These are phyloP conservation scores for Brassica cretica DNA, from an alignment of 345 rosid species.

Conservation along the genomic window DNA sequence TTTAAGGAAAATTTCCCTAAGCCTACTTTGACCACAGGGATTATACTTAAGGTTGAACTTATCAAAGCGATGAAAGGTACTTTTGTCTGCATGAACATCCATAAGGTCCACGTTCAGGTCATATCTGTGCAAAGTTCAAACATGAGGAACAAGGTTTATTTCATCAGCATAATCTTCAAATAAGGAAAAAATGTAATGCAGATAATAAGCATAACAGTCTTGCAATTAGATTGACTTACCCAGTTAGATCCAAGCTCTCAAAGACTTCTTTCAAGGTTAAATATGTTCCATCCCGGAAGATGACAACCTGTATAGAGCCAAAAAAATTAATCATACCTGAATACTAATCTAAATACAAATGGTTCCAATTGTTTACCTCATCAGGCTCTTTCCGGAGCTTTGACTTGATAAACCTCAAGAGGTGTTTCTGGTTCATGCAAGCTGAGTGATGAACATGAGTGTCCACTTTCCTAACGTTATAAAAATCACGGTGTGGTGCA, in stretches of 20 bases:
- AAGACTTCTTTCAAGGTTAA: constrained; percentile 95
- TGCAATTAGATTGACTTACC: too few relatives aligned
- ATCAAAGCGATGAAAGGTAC: constrained; percentile 99
- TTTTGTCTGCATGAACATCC: constrained; percentile 99
- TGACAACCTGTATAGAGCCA: constrained; percentile 73
- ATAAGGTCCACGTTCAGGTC: constrained; percentile 95
- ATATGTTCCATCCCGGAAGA: constrained; percentile 97
- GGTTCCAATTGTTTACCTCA: constrained; percentile 57
- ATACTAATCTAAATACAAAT: constrained; percentile 2
- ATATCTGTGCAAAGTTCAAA: constrained; percentile 55
- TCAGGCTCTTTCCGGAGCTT: constrained; percentile 96
- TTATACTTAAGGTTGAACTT: constrained; percentile 98
- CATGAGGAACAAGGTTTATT: neutral
- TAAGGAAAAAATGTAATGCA: neutral
- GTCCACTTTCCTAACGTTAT: constrained; percentile 97
- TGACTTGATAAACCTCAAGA: constrained; percentile 95
- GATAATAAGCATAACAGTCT: too few relatives aligned
- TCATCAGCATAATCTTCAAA: neutral
- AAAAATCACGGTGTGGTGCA: constrained; percentile 99
- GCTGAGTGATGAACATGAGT: constrained; percentile 99
- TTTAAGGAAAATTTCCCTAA: constrained; percentile 97
- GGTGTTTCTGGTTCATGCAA: constrained; percentile 99
- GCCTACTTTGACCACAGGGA: constrained; percentile 99
- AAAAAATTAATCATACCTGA: constrained; percentile 12
- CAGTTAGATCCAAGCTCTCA: constrained; percentile 91